Conservation (phyloP, 257 asterid genomes). For the Nicotiana knightiana region DNA sequence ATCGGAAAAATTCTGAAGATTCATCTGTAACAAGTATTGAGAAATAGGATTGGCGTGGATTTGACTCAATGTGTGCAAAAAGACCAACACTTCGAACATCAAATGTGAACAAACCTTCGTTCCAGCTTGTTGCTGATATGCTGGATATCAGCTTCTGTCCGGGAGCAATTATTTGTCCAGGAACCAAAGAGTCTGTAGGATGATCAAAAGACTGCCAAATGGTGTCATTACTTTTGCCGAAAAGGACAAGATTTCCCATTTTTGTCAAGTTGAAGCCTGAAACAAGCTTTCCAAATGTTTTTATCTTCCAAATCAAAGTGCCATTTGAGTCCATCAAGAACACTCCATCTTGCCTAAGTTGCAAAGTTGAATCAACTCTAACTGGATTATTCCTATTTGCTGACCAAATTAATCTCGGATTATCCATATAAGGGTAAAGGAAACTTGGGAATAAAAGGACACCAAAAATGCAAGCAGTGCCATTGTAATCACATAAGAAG, state of each 20-base stretch:
- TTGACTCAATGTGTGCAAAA: not conserved
- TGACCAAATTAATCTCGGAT: constrained; percentile 9
- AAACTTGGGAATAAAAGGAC: not conserved
- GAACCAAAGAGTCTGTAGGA: not conserved
- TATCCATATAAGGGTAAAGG: not conserved
- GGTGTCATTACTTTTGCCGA: not conserved
- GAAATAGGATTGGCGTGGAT: not conserved
- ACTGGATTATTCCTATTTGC: constrained; percentile 14
- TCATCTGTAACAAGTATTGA: not conserved
- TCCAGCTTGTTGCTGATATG: not conserved
- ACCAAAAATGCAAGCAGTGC: constrained; percentile 5
- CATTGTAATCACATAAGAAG: not conserved
- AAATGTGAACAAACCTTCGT: not conserved
- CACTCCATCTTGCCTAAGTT: not conserved
- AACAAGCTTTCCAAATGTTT: not conserved
- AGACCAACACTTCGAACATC: no score
- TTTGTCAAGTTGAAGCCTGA: not conserved
- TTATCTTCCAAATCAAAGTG: not conserved
- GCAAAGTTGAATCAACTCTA: not conserved
- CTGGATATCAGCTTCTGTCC: constrained; percentile 10
- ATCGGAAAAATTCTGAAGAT: not conserved
- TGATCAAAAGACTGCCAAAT: constrained; percentile 14
- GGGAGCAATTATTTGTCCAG: not conserved
- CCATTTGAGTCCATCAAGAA: not conserved
- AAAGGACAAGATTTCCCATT: not conserved